Evolutionary conservation across 768 basidiomycete genomes (phyloP).

Genomic region (Pleurotus salmoneostramineus): DNA sequence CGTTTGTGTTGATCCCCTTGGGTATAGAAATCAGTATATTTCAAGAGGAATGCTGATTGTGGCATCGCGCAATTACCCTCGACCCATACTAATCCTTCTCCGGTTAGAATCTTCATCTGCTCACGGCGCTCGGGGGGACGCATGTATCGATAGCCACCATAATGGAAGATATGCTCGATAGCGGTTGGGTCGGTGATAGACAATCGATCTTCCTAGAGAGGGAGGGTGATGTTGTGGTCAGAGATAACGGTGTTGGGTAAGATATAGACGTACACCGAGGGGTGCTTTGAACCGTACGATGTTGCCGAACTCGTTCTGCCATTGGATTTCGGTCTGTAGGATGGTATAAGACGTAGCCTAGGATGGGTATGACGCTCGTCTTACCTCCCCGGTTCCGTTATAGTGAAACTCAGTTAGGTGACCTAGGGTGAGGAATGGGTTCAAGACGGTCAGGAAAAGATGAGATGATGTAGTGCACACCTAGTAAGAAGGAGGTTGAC

Average conservation of each 20-base stretch:
- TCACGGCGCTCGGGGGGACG: neutral
- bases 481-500: slow-evolving; percentile 44
- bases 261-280: slow-evolving; percentile 34
- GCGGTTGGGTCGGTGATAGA: neutral
- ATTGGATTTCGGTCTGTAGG: slow-evolving; percentile 43
- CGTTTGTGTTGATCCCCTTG: slow-evolving; percentile 45
- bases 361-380: neutral
- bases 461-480: slow-evolving; percentile 19
- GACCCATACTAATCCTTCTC: neutral
- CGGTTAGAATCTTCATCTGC: neutral
- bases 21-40: slow-evolving; percentile 10
- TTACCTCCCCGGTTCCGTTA: slow-evolving; percentile 37
- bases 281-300: slow-evolving; percentile 47
- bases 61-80: slow-evolving; percentile 15
- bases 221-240: no score
- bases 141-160: neutral
- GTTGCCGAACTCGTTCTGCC: slow-evolving; percentile 44
- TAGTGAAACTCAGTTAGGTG: slow-evolving; percentile 46
- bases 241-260: neutral
- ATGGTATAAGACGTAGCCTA: no score
- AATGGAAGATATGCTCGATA: neutral
- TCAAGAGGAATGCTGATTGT: neutral
- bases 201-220: neutral
- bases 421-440: slow-evolving; percentile 25
- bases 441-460: neutral